Evolutionary conservation across 73 alveolate species (phyloP).

Genomic region (Blepharisma japonicum): DNA sequence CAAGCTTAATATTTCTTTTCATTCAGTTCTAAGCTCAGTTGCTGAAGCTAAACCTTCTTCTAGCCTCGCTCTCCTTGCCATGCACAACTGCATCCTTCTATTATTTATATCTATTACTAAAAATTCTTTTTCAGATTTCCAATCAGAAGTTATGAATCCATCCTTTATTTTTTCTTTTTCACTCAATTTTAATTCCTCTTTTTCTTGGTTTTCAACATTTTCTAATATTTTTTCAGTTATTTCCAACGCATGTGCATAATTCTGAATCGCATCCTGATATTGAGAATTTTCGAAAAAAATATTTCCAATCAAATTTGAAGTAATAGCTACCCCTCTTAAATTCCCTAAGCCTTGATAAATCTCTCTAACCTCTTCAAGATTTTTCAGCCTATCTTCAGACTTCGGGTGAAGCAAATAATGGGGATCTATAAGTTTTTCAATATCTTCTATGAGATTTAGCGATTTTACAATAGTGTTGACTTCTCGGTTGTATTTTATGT

Average conservation of each 20-base stretch:
- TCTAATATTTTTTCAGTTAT: background rate
- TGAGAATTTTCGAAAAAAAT: background rate
- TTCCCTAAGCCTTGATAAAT: background rate
- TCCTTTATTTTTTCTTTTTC: background rate
- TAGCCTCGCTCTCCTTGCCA: background rate
- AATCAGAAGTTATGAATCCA: background rate
- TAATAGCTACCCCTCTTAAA: background rate
- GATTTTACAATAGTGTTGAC: background rate
- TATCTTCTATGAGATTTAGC: background rate
- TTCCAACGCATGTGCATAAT: background rate
- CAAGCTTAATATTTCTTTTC: background rate
- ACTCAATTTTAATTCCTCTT: background rate
- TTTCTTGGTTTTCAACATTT: background rate
- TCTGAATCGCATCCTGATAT: background rate
- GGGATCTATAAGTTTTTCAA: slow-evolving; percentile 14
- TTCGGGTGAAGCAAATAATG: slow-evolving; percentile 5
- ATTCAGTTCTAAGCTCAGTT: background rate
- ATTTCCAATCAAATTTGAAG: background rate
- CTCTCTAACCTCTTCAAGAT: background rate
- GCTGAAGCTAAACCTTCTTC: background rate
- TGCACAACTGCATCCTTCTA: background rate
- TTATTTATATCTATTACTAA: background rate
- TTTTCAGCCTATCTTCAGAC: background rate
- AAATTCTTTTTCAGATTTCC: slow-evolving; percentile 10
- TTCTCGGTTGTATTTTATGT: background rate